Base-by-base conservation (phyloP, 148 eudicot genomes). In the Spergularia bocconei region DNA sequence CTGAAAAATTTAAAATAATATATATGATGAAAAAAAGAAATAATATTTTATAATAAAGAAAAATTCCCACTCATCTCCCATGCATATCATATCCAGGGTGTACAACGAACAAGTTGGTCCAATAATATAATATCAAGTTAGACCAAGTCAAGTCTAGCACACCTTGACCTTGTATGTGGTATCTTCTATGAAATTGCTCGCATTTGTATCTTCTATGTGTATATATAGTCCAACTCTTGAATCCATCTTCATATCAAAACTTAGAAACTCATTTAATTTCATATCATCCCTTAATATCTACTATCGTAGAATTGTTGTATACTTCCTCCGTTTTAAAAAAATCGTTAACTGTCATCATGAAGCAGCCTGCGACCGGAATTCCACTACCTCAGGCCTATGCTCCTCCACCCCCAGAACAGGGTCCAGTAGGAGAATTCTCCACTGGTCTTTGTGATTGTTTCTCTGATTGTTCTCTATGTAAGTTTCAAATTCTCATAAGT, bases 361-460 rank as follows among this genome's bases (percentile, higher is more conserved):
- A 73, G 38, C 71, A 69, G 36, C 50, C 69, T 4, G 77, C 70
- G 11, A 63, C 29, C 2, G 77, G 70, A 13, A 74, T 74, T 50
- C 77, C 77, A 1, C 5, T 74, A 19, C 48, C 69, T 4, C 50
- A 74, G 20, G 7, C 33, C 5, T 10, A 47, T 36, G 77, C 47
- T 51, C 77, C 77, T 16, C 61, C 57, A 60, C 15, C 47, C 33
- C 62, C 73, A 16, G 51, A 41, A 17, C 55, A 38, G 0, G 53
- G 53, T 58, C 38, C 14, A 69, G 58, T 69, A 13, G 47, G 60
- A 36, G 66, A 72, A 54, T 78, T 71, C 29, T 78, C 80, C 13
- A 71, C 80, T 29, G 71, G 76, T 23, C 80, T 78, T 65, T 71
- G 76, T 72, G 80, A 78, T 56, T 78, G 80, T 57, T 71, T 54